These are phyloP conservation scores for Salix arbutifolia DNA, from an alignment of 345 rosid species.

Conservation along the genomic window DNA sequence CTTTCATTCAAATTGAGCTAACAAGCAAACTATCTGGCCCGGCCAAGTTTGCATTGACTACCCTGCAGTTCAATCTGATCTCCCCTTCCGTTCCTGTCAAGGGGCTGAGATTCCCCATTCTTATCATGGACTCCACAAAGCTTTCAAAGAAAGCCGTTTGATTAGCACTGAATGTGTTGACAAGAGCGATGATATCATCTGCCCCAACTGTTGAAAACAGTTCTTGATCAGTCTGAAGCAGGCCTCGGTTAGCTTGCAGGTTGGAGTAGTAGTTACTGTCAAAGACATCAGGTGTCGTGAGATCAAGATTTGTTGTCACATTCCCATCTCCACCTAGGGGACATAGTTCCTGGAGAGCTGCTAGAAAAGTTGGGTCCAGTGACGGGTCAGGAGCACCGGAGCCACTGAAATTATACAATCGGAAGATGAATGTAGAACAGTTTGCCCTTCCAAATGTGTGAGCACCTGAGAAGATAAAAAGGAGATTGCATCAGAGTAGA, in stretches of 20 bases:
- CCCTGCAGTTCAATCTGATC: conserved; percentile 51
- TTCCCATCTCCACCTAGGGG: conserved; percentile 42
- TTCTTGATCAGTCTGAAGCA: conserved; percentile 58
- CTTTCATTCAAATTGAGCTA: conserved; percentile 5
- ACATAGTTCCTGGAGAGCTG: conserved; percentile 39
- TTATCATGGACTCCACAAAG: conserved; percentile 53
- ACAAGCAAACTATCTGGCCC: background rate
- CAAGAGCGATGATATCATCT: conserved; percentile 35
- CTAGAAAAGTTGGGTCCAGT: conserved; percentile 39
- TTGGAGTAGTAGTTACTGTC: conserved; percentile 51
- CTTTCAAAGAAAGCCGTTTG: conserved; percentile 50
- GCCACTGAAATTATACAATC: conserved; percentile 46
- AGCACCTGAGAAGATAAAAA: conserved; percentile 32
- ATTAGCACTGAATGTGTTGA: conserved; percentile 34
- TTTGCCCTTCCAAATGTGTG: conserved; percentile 64
- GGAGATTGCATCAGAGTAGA: background rate
- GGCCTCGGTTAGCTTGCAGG: conserved; percentile 37
- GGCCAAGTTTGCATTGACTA: conserved; percentile 24
- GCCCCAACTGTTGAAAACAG: conserved; percentile 49
- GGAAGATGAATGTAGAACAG: conserved; percentile 28
- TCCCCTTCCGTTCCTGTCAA: conserved; percentile 34
- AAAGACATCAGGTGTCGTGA: conserved; percentile 44
- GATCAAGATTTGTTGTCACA: conserved; percentile 40
- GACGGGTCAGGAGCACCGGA: conserved; percentile 48
- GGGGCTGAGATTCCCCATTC: conserved; percentile 55